Percentiles rank a stretch among this genome's conserved stretches.
phyloP scores from a whole-genome alignment of 805 yeast genomes.

The Starmerella gropengiesseri region DNA sequence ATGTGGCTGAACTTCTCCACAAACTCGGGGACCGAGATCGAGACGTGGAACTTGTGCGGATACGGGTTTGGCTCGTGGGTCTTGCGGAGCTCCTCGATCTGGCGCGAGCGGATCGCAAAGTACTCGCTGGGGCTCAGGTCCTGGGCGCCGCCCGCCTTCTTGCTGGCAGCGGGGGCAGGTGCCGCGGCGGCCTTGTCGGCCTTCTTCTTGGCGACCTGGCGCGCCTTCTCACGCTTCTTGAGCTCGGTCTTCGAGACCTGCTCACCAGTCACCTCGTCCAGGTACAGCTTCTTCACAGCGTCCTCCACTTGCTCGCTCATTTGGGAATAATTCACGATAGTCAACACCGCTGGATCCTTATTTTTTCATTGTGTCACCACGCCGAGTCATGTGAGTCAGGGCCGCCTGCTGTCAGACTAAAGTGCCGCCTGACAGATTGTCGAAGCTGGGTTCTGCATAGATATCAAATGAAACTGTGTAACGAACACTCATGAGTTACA shows the following conservation, averaged over 20 bases:
- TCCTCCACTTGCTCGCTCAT: slow-evolving; percentile 50
- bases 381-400: background rate
- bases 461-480: no score
- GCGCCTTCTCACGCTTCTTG: slow-evolving; percentile 86
- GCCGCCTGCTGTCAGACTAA: no score
- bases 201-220: slow-evolving; percentile 78
- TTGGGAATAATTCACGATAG: slow-evolving; percentile 7
- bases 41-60: slow-evolving; percentile 86
- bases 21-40: slow-evolving; percentile 59
- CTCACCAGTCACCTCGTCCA: slow-evolving; percentile 94
- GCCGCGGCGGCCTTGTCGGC: slow-evolving; percentile 74
- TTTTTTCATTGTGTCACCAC: background rate
- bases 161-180: slow-evolving; percentile 43
- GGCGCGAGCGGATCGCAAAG: slow-evolving; percentile 84
- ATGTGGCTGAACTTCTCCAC: slow-evolving; percentile 56
- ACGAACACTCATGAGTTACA: no score
- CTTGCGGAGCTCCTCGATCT: slow-evolving; percentile 67
- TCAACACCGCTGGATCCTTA: background rate
- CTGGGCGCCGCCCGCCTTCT: slow-evolving; percentile 51
- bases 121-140: slow-evolving; percentile 90
- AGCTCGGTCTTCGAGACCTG: slow-evolving; percentile 91
- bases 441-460: no score
- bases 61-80: slow-evolving; percentile 72
- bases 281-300: slow-evolving; percentile 43
- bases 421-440: no score